Base-by-base conservation (phyloP, 306 rosid species). In the Glycine latifolia region DNA sequence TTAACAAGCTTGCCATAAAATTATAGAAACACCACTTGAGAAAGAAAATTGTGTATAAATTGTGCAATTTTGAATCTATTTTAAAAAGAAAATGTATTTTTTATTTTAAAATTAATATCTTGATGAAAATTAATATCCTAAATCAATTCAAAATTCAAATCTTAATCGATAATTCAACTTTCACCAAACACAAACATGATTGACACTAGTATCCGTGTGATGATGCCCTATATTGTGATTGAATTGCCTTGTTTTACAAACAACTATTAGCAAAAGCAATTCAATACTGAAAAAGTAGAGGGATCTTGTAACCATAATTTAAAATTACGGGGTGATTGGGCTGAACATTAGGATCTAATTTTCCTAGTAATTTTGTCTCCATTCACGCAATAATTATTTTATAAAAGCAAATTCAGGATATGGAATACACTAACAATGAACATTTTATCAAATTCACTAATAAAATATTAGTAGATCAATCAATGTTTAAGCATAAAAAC, bases 391-490 rank as follows among this genome's bases (percentile, higher is more conserved):
- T 49, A 74, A 16, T 62, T 69, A n/a, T 35, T 33, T 62, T 56
- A n/a, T 54, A 71, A 70, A 75, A 71, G 80, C 47, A 63, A 79
- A 48, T 63, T 62, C 35, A 73, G 37, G 6, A 62, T 55, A 4
- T 2, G 43, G 26, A 76, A 20, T 67, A 75, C 71, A 71, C 53
- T 65, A 79, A 41, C 56, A 71, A 83, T 1, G 82, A 60, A 76
- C 14, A 66, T 33, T 31, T 31, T 7, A 74, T 41, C 54, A 58
- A 83, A 83, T 87, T 83, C 56, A 49, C 65, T 43, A 26, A 52
- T 43, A 26, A 52, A 59, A 43, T 37, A 37, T 67, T 56, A 47
- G 62, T 75, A 69, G 67, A 68, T 52, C 37, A 68, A 82, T 65
- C 59, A 61, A 79, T 56, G 58, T 75, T 60, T 47, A 75, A 8